A percentile compares a stretch with the other conserved stretches of the same genome.
phyloP scores from a whole-genome alignment of 495 filamentous ascomycete species.

The Apiosordaria backusii region DNA sequence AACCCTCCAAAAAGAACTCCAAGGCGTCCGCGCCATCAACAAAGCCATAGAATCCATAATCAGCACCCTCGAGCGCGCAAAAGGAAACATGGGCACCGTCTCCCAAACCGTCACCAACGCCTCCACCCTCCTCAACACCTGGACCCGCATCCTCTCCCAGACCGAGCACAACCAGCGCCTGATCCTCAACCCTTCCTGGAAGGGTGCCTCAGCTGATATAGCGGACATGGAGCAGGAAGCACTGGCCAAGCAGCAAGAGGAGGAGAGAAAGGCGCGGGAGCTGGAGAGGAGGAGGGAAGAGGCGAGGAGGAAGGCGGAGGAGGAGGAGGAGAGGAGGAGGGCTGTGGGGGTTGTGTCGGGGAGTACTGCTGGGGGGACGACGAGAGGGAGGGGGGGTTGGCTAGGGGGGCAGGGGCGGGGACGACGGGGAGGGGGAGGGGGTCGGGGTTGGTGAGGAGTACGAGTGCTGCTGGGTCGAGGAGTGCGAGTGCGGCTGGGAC shows the following conservation, averaged over 20 bases:
- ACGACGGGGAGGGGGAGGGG: conserved; percentile 16
- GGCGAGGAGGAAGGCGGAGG: conserved; percentile 63
- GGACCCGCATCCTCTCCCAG: conserved; percentile 92
- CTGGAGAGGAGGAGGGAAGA: conserved; percentile 73
- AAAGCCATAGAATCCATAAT: conserved; percentile 79
- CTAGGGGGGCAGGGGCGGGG: conserved; percentile 6
- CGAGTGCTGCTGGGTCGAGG: conserved; percentile 29
- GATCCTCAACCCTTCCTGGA: conserved; percentile 83
- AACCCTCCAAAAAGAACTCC: conserved; percentile 71
- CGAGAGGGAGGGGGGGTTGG: conserved; percentile 20
- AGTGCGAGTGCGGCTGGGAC: conserved; percentile 9
- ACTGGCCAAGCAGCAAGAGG: conserved; percentile 63
- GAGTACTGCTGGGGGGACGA: conserved; percentile 24
- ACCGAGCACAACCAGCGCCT: conserved; percentile 96
- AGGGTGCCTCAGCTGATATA: conserved; percentile 81
- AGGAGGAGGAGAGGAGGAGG: conserved; percentile 63
- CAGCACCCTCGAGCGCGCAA: conserved; percentile 73
- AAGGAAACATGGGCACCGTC: conserved; percentile 90
- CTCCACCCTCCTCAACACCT: conserved; percentile 91
- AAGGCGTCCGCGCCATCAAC: conserved; percentile 79
- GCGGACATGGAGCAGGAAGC: conserved; percentile 78
- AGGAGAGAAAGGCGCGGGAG: conserved; percentile 68
- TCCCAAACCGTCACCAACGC: conserved; percentile 79
- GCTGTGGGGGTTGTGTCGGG: conserved; percentile 38
- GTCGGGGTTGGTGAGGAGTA: conserved; percentile 27